Evolutionary conservation across 331 rosid genomes (phyloP).

Genomic region (Acacia concinna): DNA sequence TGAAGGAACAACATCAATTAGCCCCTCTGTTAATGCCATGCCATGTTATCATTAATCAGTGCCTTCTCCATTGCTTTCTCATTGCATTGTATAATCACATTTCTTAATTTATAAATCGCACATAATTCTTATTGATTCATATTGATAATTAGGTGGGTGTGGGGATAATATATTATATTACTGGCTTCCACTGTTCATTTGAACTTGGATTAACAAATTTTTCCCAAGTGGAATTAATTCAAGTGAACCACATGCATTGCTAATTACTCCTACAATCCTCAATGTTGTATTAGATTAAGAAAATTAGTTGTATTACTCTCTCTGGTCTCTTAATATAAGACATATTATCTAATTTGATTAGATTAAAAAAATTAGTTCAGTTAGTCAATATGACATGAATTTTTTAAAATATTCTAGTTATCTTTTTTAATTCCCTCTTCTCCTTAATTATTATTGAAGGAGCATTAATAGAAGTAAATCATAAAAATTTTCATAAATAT

Average conservation of each 20-base stretch:
- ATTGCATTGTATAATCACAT: neutral
- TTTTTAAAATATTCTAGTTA: too few relatives aligned
- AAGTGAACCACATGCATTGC: neutral
- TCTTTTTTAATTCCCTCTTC: too few relatives aligned
- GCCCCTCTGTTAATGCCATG: slow-evolving; percentile 63
- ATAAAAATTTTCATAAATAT: too few relatives aligned
- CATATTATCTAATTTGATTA: too few relatives aligned
- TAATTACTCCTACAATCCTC: neutral
- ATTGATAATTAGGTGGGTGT: neutral
- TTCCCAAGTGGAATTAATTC: neutral
- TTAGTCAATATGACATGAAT: too few relatives aligned
- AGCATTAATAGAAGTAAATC: too few relatives aligned
- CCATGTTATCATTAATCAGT: slow-evolving; percentile 66
- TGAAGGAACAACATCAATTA: slow-evolving; percentile 72
- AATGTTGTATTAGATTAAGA: too few relatives aligned
- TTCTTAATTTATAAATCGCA: neutral
- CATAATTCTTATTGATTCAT: neutral
- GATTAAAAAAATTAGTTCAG: too few relatives aligned
- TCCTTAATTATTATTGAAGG: too few relatives aligned
- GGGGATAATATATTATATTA: neutral
- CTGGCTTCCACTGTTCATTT: neutral
- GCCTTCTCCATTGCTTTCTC: slow-evolving; percentile 6
- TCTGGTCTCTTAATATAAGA: too few relatives aligned
- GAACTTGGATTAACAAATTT: neutral
- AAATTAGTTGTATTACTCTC: too few relatives aligned